Percentiles rank a stretch among this genome's conserved stretches.
Evolutionary conservation across 805 yeast genomes (phyloP).

Genomic region (Barnettozyma botsteinii): DNA sequence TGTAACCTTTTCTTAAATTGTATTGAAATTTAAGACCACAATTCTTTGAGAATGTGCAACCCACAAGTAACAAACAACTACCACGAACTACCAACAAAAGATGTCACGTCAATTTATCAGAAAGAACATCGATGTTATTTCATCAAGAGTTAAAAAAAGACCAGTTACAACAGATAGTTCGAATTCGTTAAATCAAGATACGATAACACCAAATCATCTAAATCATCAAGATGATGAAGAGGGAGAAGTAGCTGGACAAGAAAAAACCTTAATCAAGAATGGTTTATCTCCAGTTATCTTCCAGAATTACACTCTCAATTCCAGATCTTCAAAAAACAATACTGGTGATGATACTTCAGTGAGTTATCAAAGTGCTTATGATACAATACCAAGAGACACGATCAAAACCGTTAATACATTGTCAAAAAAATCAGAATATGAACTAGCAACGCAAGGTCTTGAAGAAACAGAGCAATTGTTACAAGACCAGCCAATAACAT

Average conservation of each 20-base stretch:
- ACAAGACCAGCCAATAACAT: background rate
- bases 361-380: conserved; percentile 10
- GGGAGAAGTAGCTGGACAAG: background rate
- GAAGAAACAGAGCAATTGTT: background rate
- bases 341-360: conserved; percentile 2
- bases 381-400: conserved; percentile 5
- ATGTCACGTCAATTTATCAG: conserved; percentile 21
- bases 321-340: background rate
- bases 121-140: conserved; percentile 16
- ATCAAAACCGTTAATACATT: background rate
- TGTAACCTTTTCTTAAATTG: background rate
- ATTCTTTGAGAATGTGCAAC: background rate
- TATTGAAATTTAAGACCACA: background rate
- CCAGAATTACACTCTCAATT: background rate
- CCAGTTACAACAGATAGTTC: background rate
- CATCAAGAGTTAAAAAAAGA: conserved; percentile 8
- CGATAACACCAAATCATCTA: background rate
- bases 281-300: conserved; percentile 2
- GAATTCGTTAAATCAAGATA: background rate
- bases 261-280: background rate
- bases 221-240: background rate
- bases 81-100: background rate
- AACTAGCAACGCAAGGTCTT: conserved; percentile 3
- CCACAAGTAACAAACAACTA: too few relatives aligned
- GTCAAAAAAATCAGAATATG: conserved; percentile 6